phyloP scores from a whole-genome alignment of 1,284 basidiomycete genomes.

The Ceratorhiza oryzae-sativae region DNA sequence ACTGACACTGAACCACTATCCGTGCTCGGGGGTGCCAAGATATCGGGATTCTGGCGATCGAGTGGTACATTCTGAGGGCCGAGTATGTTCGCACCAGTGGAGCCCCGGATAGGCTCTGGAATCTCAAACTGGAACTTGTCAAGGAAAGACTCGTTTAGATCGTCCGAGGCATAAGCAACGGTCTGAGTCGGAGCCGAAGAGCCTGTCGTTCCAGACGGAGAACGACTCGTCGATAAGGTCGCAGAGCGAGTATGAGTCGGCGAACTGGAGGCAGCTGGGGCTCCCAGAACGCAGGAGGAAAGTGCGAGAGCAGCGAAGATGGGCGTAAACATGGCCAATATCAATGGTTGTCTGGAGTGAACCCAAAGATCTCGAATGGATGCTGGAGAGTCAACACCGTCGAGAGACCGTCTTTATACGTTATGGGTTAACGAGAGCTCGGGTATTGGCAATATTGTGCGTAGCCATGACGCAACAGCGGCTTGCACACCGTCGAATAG shows the following conservation, averaged over 20 bases:
- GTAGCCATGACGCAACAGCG: too few species aligned
- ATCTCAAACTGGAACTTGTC: slow-evolving; percentile 18
- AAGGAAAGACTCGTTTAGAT: slow-evolving; percentile 34
- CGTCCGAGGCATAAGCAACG: slow-evolving; percentile 39
- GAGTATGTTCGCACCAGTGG: background rate
- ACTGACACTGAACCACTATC: slow-evolving; percentile 66
- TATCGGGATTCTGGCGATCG: slow-evolving; percentile 65
- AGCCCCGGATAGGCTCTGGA: slow-evolving; percentile 1
- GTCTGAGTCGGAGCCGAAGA: slow-evolving; percentile 8
- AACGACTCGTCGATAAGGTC: background rate
- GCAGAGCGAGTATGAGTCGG: background rate
- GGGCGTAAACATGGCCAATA: background rate
- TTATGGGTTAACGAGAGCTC: too few species aligned
- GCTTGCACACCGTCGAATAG: too few species aligned
- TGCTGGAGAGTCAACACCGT: too few species aligned
- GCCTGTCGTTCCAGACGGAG: background rate
- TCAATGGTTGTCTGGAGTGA: too few species aligned
- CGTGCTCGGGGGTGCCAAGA: slow-evolving; percentile 69
- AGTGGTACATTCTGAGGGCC: slow-evolving; percentile 64
- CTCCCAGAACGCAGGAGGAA: background rate
- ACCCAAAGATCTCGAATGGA: too few species aligned
- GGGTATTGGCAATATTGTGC: too few species aligned
- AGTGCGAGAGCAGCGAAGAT: slow-evolving; percentile 8
- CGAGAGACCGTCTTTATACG: too few species aligned
- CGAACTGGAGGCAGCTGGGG: background rate